phyloP scores from a whole-genome alignment of 495 filamentous ascomycete genomes.

The Aspergillus sclerotioniger region DNA sequence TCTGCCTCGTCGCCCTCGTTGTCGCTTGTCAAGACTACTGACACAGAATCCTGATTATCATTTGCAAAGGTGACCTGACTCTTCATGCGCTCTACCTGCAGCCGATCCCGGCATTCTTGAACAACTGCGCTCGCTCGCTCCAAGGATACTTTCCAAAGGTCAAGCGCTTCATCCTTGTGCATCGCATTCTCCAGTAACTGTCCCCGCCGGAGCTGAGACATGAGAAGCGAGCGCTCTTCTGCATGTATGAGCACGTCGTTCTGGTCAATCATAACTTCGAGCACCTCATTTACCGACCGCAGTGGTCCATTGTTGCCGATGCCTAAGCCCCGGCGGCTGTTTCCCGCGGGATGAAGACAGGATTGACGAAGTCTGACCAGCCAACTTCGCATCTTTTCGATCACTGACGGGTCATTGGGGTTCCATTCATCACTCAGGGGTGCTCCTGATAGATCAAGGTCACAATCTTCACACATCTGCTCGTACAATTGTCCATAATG shows the following conservation, averaged over 20 bases:
- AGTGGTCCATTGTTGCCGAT: conserved; percentile 57
- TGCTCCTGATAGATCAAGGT: conserved; percentile 61
- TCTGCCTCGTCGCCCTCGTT: conserved; percentile 46
- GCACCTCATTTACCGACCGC: conserved; percentile 77
- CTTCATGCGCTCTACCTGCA: conserved; percentile 50
- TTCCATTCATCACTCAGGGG: conserved; percentile 62
- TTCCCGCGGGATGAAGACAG: conserved; percentile 74
- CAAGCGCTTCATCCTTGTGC: conserved; percentile 55
- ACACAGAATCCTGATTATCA: conserved; percentile 13
- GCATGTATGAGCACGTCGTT: conserved; percentile 60
- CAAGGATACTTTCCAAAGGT: conserved; percentile 63
- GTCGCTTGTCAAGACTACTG: conserved; percentile 31
- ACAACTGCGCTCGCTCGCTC: conserved; percentile 56
- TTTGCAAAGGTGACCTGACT: conserved; percentile 7
- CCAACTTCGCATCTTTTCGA: conserved; percentile 71
- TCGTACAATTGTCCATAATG: conserved; percentile 72
- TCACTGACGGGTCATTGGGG: conserved; percentile 49
- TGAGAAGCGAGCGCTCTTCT: conserved; percentile 64
- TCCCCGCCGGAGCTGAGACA: conserved; percentile 61
- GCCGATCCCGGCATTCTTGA: conserved; percentile 59
- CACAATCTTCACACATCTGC: conserved; percentile 67
- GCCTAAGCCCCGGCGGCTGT: conserved; percentile 68
- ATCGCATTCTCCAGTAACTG: conserved; percentile 71
- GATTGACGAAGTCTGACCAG: conserved; percentile 72
- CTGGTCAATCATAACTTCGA: conserved; percentile 86